These are phyloP conservation scores for Dactylella cylindrospora DNA, from an alignment of 2,329 filamentous ascomycete species.

Conservation along the genomic window DNA sequence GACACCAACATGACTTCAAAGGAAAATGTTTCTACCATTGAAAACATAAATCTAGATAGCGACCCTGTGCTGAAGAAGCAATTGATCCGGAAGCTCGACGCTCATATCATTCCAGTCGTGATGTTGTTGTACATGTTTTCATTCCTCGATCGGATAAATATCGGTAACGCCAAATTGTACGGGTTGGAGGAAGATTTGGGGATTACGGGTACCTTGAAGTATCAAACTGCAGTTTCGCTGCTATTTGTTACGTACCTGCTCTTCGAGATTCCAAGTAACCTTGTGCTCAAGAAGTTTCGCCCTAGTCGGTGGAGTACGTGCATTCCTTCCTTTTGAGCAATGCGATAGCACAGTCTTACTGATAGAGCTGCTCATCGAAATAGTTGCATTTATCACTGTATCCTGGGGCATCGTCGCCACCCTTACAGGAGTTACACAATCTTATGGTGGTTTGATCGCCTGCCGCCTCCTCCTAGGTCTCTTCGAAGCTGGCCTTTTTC, in stretches of 20 bases:
- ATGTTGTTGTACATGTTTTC: slow-evolving; percentile 73
- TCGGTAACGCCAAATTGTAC: slow-evolving; percentile 70
- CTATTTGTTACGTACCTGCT: slow-evolving; percentile 65
- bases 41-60: background rate
- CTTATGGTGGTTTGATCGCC: slow-evolving; percentile 66
- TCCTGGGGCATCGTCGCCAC: slow-evolving; percentile 67
- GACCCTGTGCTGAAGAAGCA: slow-evolving; percentile 54
- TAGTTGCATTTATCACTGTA: slow-evolving; percentile 63
- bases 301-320: slow-evolving; percentile 61
- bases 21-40: slow-evolving; percentile 9
- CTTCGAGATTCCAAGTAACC: slow-evolving; percentile 67
- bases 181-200: slow-evolving; percentile 64
- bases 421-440: slow-evolving; percentile 67
- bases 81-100: slow-evolving; percentile 66
- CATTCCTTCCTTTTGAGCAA: background rate
- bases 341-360: slow-evolving; percentile 54
- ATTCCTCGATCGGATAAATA: slow-evolving; percentile 75
- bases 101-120: slow-evolving; percentile 65
- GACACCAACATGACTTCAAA: background rate
- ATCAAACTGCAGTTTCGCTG: slow-evolving; percentile 68
- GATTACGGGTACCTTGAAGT: slow-evolving; percentile 63
- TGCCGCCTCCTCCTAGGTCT: slow-evolving; percentile 69
- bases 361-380: slow-evolving; percentile 54
- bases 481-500: slow-evolving; percentile 71
- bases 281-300: slow-evolving; percentile 64